A percentile compares a stretch with the other conserved stretches of the same genome.
These are phyloP conservation scores for Blastobotrys peoriensis DNA, from an alignment of 805 yeast genomes.

Conservation along the genomic window DNA sequence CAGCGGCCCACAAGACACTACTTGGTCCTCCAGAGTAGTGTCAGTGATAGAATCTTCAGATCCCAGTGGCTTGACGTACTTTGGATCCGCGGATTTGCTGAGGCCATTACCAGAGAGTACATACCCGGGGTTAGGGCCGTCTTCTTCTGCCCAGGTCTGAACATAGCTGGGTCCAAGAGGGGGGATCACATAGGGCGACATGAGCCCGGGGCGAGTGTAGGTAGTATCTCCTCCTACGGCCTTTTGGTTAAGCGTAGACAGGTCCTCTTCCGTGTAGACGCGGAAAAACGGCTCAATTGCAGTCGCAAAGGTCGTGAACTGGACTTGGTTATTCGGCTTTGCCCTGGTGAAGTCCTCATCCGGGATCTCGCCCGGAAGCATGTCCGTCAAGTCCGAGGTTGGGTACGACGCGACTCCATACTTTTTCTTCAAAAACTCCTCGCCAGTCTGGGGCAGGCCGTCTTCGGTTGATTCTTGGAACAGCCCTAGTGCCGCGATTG, in stretches of 20 bases:
- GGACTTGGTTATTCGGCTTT: conserved; percentile 87
- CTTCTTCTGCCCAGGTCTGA: conserved; percentile 84
- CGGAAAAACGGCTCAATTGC: conserved; percentile 83
- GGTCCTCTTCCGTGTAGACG: conserved; percentile 71
- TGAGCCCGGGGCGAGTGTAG: conserved; percentile 23
- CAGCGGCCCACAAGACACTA: conserved; percentile 84
- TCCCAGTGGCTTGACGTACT: conserved; percentile 29
- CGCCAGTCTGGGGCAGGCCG: conserved; percentile 60
- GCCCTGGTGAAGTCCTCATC: conserved; percentile 76
- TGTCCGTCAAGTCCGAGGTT: conserved; percentile 59
- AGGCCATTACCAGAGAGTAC: conserved; percentile 34
- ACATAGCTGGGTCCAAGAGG: conserved; percentile 77
- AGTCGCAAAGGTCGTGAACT: conserved; percentile 78
- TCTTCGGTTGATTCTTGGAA: conserved; percentile 46
- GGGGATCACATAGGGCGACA: conserved; percentile 72
- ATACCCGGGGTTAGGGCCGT: conserved; percentile 44
- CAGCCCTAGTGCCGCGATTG: conserved; percentile 61
- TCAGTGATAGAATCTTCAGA: conserved; percentile 54
- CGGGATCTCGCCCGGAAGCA: conserved; percentile 86
- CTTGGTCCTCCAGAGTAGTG: conserved; percentile 60
- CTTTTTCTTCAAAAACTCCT: conserved; percentile 64
- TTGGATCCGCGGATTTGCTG: conserved; percentile 18
- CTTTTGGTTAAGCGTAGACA: conserved; percentile 61
- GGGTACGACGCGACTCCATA: conserved; percentile 93
- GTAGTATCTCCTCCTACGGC: conserved; percentile 36